phyloP scores from a whole-genome alignment of 1,284 basidiomycete species.

The Cutaneotrichosporon cavernicola region DNA sequence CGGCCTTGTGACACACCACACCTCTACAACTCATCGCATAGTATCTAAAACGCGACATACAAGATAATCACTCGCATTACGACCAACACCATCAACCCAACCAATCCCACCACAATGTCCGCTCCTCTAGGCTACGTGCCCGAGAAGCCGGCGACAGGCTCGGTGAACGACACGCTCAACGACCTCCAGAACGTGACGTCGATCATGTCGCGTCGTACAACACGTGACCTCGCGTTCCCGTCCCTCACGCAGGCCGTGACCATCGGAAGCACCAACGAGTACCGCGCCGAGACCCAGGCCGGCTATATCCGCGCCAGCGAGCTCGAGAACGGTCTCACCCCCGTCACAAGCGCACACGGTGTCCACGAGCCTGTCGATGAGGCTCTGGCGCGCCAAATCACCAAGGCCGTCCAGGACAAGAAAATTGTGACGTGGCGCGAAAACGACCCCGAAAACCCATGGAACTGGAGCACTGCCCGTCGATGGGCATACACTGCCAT shows the following conservation, averaged over 20 bases:
- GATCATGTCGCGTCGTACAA: conserved; percentile 4
- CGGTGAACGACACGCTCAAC: conserved; percentile 6
- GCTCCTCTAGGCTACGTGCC: neutral
- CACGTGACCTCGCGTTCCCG: conserved; percentile 37
- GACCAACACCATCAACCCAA: neutral
- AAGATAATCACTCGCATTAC: neutral
- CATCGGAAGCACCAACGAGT: conserved; percentile 27
- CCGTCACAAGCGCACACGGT: conserved; percentile 23
- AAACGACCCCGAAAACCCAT: conserved; percentile 36
- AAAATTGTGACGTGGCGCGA: conserved; percentile 40
- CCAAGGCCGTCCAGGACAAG: conserved; percentile 28
- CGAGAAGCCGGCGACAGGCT: neutral
- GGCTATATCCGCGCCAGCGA: conserved; percentile 35
- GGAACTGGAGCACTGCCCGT: conserved; percentile 31
- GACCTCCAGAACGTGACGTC: conserved; percentile 14
- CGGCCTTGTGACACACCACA: neutral
- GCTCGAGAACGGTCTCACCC: conserved; percentile 29
- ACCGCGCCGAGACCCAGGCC: conserved; percentile 34
- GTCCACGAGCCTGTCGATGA: neutral
- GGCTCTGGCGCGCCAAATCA: conserved; percentile 17
- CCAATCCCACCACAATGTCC: neutral
- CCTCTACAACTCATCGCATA: neutral
- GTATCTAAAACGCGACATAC: neutral
- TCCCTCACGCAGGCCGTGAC: conserved; percentile 35
- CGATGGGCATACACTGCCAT: conserved; percentile 38